These are phyloP conservation scores for Brassica hybrid DNA, from an alignment of 441 rosid genomes.

Conservation along the genomic window DNA sequence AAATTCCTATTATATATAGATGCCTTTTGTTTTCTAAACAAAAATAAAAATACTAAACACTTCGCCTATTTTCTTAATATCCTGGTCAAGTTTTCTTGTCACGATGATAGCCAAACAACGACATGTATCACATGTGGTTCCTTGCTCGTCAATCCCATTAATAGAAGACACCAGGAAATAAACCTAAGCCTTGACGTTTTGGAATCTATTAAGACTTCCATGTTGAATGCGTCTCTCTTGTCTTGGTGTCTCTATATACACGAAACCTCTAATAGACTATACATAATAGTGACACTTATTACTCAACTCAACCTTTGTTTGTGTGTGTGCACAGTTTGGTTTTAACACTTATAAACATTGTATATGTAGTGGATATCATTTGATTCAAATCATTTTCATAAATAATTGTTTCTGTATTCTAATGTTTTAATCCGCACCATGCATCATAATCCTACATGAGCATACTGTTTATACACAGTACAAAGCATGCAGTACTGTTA, in stretches of 20 bases:
- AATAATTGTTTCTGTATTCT: not conserved
- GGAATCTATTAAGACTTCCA: not conserved
- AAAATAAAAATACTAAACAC: not conserved
- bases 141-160: slow-evolving; percentile 30
- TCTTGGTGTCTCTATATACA: not conserved
- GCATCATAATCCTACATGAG: not conserved
- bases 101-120: slow-evolving; percentile 38
- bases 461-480: slow-evolving; percentile 11
- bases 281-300: slow-evolving; percentile 9
- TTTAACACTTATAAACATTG: not conserved
- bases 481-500: not conserved
- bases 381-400: slow-evolving; percentile 1
- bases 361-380: not conserved
- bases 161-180: slow-evolving; percentile 1
- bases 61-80: slow-evolving; percentile 8
- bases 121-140: slow-evolving; percentile 44
- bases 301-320: not conserved
- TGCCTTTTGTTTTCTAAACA: not conserved
- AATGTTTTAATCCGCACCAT: not conserved
- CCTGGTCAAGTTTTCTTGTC: slow-evolving; percentile 20
- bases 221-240: slow-evolving; percentile 12
- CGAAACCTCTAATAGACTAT: not conserved
- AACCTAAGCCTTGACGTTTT: slow-evolving; percentile 33
- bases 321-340: not conserved
- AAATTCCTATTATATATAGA: not conserved